Evolutionary conservation across 441 rosid genomes (phyloP).

Genomic region (Melastoma candidum): DNA sequence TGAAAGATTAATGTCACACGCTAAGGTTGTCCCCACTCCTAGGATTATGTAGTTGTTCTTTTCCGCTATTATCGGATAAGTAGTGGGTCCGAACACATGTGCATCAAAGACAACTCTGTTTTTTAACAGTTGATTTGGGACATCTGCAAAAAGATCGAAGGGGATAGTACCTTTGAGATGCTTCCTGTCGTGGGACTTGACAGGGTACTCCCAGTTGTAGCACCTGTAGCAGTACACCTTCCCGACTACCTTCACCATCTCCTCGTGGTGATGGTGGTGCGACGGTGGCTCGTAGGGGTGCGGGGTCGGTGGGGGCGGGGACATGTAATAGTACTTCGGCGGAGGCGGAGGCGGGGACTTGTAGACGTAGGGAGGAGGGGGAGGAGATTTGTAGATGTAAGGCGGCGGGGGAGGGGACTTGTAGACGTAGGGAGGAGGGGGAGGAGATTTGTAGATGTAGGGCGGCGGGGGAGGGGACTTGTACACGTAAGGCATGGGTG

Average conservation of each 20-base stretch:
- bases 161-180: conserved; percentile 58
- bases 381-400: conserved; percentile 21
- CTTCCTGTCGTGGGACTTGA: conserved; percentile 75
- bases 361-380: conserved; percentile 13
- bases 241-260: conserved; percentile 70
- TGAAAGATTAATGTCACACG: too few relatives aligned
- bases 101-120: too few relatives aligned
- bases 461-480: conserved; percentile 24
- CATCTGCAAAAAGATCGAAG: too few relatives aligned
- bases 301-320: conserved; percentile 27
- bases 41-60: too few relatives aligned
- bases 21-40: too few relatives aligned
- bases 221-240: conserved; percentile 85
- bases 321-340: conserved; percentile 22
- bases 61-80: too few relatives aligned
- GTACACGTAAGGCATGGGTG: too few relatives aligned
- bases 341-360: conserved; percentile 4
- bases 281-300: conserved; percentile 5
- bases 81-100: too few relatives aligned
- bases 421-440: conserved; percentile 14
- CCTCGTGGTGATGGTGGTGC: conserved; percentile 33
- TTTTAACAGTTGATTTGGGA: too few relatives aligned
- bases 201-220: conserved; percentile 66
- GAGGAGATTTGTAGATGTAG: conserved; percentile 26
- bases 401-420: conserved; percentile 24